Percentiles rank a stretch among this genome's conserved stretches.
Conservation (phyloP, 179 eudicot genomes). For the Beta corolliflora region DNA sequence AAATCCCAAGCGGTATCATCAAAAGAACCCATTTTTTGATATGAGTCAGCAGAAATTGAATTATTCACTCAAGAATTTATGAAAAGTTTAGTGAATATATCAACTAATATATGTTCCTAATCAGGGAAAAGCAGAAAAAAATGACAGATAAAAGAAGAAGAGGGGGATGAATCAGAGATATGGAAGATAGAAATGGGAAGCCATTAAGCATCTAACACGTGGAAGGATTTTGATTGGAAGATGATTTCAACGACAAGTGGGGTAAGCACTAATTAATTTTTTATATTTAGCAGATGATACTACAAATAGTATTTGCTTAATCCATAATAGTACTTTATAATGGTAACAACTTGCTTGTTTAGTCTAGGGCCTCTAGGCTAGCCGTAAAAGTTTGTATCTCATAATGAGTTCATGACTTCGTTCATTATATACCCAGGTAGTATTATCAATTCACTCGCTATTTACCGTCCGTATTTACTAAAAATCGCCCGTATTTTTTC, state of each 20-base stretch:
- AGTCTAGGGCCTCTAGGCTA: no score
- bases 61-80: not conserved
- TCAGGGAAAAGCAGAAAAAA: not conserved
- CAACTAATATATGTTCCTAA: not conserved
- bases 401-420: no score
- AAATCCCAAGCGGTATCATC: conserved; percentile 57
- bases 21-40: conserved; percentile 44
- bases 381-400: no score
- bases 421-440: no score
- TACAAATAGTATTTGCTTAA: no score
- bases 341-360: no score
- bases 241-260: conserved; percentile 4
- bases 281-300: no score
- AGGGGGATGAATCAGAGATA: conserved; percentile 14
- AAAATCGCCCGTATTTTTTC: no score
- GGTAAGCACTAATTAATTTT: not conserved
- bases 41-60: conserved; percentile 13
- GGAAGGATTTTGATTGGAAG: conserved; percentile 11
- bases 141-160: not conserved
- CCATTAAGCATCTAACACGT: conserved; percentile 25
- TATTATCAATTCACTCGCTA: no score
- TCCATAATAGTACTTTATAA: no score
- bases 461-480: no score
- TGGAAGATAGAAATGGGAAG: not conserved
- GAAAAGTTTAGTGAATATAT: not conserved